A percentile compares a stretch with the other conserved stretches of the same genome.
phyloP scores from a whole-genome alignment of 1,284 basidiomycete genomes.

The Takashimella koratensis region DNA sequence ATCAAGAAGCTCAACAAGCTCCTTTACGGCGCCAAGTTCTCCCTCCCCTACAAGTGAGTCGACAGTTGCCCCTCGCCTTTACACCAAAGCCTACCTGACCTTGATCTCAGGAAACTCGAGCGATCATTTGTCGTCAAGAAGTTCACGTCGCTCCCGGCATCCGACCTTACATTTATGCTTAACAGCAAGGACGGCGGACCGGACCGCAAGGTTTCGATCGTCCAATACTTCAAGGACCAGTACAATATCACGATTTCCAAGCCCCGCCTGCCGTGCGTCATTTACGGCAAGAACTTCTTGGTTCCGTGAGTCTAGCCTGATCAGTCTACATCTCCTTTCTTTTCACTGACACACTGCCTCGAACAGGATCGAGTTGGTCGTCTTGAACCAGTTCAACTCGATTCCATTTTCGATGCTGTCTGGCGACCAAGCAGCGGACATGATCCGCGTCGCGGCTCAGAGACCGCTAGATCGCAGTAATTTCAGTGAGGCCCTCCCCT shows the following conservation, averaged over 20 bases:
- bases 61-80: background rate
- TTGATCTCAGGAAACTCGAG: slow-evolving; percentile 19
- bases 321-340: background rate
- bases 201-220: slow-evolving; percentile 35
- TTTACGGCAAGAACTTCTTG: slow-evolving; percentile 43
- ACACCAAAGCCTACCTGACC: no score
- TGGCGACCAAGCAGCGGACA: slow-evolving; percentile 45
- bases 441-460: slow-evolving; percentile 50
- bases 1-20: slow-evolving; percentile 37
- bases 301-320: slow-evolving; percentile 35
- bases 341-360: background rate
- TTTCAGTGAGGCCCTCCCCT: slow-evolving; percentile 25
- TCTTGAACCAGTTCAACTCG: slow-evolving; percentile 40
- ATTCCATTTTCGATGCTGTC: slow-evolving; percentile 27
- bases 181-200: slow-evolving; percentile 34
- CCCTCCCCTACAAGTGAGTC: slow-evolving; percentile 23
- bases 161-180: slow-evolving; percentile 37
- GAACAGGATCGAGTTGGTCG: slow-evolving; percentile 42
- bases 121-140: slow-evolving; percentile 34
- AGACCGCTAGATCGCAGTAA: slow-evolving; percentile 38
- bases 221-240: slow-evolving; percentile 43
- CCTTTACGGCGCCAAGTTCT: slow-evolving; percentile 40
- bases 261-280: slow-evolving; percentile 44
- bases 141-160: slow-evolving; percentile 32
- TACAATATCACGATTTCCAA: slow-evolving; percentile 41